Evolutionary conservation across 441 rosid species (phyloP).

Genomic region (Sinapis alba): DNA sequence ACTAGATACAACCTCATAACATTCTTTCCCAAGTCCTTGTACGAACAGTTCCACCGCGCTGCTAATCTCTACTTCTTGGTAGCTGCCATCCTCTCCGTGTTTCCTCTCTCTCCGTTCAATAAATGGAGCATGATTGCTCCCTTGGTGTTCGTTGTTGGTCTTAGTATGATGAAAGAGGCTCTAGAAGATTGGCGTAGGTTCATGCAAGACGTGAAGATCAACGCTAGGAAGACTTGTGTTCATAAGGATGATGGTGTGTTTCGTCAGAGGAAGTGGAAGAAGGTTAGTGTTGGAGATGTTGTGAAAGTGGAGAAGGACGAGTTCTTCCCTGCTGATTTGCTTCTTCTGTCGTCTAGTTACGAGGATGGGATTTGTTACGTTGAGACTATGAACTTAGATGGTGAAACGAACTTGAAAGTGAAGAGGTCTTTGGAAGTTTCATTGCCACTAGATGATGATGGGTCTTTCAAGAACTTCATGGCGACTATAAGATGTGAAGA

Average conservation of each 20-base stretch:
- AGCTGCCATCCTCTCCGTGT: conserved; percentile 80
- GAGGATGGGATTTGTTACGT: conserved; percentile 95
- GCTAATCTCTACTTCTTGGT: conserved; percentile 91
- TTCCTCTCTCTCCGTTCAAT: conserved; percentile 77
- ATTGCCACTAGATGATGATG: conserved; percentile 61
- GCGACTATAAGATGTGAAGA: conserved; percentile 80
- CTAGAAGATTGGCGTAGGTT: conserved; percentile 93
- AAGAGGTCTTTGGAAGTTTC: conserved; percentile 81
- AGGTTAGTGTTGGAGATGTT: conserved; percentile 74
- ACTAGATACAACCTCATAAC: conserved; percentile 74
- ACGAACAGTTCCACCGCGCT: conserved; percentile 87
- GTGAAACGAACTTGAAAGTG: conserved; percentile 89
- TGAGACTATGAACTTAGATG: conserved; percentile 95
- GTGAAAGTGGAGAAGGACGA: conserved; percentile 84
- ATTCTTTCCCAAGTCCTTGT: conserved; percentile 81
- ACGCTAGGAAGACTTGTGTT: conserved; percentile 60
- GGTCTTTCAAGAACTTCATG: conserved; percentile 53
- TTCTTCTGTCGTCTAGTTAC: conserved; percentile 76
- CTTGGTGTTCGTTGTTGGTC: conserved; percentile 81
- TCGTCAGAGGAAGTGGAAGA: conserved; percentile 65
- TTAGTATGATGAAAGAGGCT: conserved; percentile 91
- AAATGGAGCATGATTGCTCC: conserved; percentile 95
- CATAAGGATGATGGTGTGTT: conserved; percentile 67
- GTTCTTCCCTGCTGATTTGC: conserved; percentile 89
- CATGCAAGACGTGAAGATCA: conserved; percentile 86